Base-by-base conservation (phyloP, 2,329 filamentous ascomycete species). In the Cyphellophora europaea region DNA sequence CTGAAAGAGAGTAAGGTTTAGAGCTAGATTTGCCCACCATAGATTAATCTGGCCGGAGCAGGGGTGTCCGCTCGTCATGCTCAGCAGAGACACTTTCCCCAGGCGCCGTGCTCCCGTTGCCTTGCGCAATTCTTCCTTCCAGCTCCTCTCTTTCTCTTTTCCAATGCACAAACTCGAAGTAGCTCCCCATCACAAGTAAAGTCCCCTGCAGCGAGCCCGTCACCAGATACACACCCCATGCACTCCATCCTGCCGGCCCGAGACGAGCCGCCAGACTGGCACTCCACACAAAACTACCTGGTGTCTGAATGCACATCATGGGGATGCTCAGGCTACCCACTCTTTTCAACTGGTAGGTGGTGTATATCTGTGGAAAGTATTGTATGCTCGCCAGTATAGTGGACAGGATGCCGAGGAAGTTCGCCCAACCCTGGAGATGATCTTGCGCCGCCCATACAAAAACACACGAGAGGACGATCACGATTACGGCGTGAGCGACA, bases 241-340 rank as follows among this genome's bases (percentile, higher is more conserved):
- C 86, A 59, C 88, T 95, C 91, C 91, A 98, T 0, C 89, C 89
- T 19, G 72, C 77, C 51, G 69, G 69, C 0, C 91, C 91, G 13
- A 95, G 70, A 30, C 91, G 74, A 5, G 74, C 76, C 33, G 80
- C 86, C 28, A 98, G 63, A 55, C 87, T 95, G 10, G 72, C 79
- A 0, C 89, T 87, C 62, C 93, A 96, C 5, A 98, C 64, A 48
- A 94, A 79, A 40, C 86, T 87, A 1, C 91, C 91, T 0, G 91
- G 91, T 0, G 89, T 95, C 58, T 98, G 91, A 19, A 98, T 94
- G 55, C 83, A 82, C 88, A 98, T 96, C 82, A 95, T 96, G 4
- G 86, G 81, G 37, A 98, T 91, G 52, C 86, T 94, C 49, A 98
- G 64, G 56, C 87, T 94, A 36, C 87, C 87, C 2, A 93, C 82